Evolutionary conservation across 305 asterid species (phyloP).

Genomic region (Salvia sclarea): DNA sequence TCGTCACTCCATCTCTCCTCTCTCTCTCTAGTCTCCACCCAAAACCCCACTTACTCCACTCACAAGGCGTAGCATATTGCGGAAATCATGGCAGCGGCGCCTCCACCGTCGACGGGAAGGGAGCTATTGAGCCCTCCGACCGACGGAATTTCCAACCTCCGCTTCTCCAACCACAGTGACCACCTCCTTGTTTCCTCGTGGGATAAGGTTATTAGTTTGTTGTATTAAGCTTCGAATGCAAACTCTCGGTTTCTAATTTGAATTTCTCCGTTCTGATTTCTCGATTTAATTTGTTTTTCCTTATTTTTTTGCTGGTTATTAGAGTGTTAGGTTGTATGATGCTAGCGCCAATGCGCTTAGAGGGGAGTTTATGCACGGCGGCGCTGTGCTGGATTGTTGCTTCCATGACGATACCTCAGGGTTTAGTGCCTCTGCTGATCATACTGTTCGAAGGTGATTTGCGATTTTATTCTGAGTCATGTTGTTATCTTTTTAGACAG

Average conservation of each 20-base stretch:
- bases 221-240: neutral
- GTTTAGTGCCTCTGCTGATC: conserved; percentile 78
- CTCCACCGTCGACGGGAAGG: conserved; percentile 58
- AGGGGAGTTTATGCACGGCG: conserved; percentile 91
- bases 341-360: conserved; percentile 75
- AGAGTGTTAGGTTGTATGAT: conserved; percentile 88
- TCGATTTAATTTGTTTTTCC: conserved; percentile 17
- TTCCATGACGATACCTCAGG: conserved; percentile 98
- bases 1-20: neutral
- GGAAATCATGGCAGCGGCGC: conserved; percentile 67
- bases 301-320: conserved; percentile 16
- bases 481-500: neutral
- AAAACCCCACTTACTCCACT: conserved; percentile 27
- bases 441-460: conserved; percentile 75
- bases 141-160: conserved; percentile 89
- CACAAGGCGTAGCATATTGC: conserved; percentile 10
- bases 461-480: neutral
- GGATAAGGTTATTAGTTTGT: conserved; percentile 63
- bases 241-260: neutral
- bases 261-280: neutral
- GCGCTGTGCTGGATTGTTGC: conserved; percentile 86
- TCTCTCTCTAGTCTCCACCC: too few relatives aligned
- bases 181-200: conserved; percentile 92
- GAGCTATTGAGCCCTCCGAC: conserved; percentile 74
- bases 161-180: conserved; percentile 91